Evolutionary conservation across 2,329 filamentous ascomycete genomes (phyloP).

Genomic region (Cladosporium sphaerospermum): DNA sequence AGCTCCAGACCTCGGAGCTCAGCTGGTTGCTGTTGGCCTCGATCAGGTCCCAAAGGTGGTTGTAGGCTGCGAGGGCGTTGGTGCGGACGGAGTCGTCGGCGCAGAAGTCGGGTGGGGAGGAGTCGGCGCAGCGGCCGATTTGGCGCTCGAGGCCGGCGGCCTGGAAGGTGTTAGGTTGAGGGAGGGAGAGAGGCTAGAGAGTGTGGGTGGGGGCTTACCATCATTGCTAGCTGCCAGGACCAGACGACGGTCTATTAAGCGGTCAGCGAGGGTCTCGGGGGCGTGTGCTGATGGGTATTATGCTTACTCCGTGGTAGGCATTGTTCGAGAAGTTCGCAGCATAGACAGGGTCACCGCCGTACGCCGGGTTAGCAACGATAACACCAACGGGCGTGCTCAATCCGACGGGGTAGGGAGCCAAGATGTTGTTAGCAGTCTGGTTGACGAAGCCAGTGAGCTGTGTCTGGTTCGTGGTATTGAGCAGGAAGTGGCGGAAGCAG

Average conservation of each 20-base stretch:
- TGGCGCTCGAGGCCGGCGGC: slow-evolving; percentile 54
- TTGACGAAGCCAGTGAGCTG: slow-evolving; percentile 54
- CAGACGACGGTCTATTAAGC: slow-evolving; percentile 51
- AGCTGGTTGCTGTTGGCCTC: slow-evolving; percentile 49
- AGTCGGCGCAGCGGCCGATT: slow-evolving; percentile 44
- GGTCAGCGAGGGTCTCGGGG: neutral
- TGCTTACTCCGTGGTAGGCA: slow-evolving; percentile 49
- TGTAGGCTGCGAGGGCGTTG: slow-evolving; percentile 47
- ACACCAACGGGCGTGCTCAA: slow-evolving; percentile 52
- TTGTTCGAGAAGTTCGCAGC: slow-evolving; percentile 49
- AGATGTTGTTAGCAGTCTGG: slow-evolving; percentile 52
- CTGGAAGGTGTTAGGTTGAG: neutral
- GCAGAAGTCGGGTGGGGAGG: slow-evolving; percentile 46
- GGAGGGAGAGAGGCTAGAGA: neutral
- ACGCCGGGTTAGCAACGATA: slow-evolving; percentile 57
- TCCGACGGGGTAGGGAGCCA: slow-evolving; percentile 53
- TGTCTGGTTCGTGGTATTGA: slow-evolving; percentile 51
- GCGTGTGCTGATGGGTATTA: too few relatives aligned
- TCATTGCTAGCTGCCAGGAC: slow-evolving; percentile 60
- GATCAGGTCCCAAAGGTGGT: slow-evolving; percentile 55
- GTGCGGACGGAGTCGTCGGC: slow-evolving; percentile 35
- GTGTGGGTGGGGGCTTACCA: slow-evolving; percentile 28
- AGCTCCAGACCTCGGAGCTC: slow-evolving; percentile 58
- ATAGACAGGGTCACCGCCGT: slow-evolving; percentile 43
- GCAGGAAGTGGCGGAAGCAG: slow-evolving; percentile 57